Evolutionary conservation across 106 monocot species (phyloP).

Genomic region (Allium sativum): DNA sequence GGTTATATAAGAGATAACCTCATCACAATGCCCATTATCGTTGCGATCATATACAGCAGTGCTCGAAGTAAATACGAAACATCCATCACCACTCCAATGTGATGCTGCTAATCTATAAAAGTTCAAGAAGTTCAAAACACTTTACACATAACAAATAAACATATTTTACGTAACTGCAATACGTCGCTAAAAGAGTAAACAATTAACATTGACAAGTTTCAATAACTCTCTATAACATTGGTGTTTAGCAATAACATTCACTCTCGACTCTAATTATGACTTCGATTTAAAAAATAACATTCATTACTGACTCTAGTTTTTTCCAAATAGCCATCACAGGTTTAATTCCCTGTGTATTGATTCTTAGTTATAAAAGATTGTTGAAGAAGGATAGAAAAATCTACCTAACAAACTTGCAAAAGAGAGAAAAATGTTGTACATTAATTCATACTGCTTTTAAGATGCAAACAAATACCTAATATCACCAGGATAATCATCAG

Average conservation of each 20-base stretch:
- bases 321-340: too few relatives aligned
- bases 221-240: too few relatives aligned
- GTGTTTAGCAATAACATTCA: too few relatives aligned
- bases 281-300: too few relatives aligned
- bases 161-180: too few relatives aligned
- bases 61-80: slow-evolving; percentile 92
- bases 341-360: not conserved
- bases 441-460: too few relatives aligned
- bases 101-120: slow-evolving; percentile 65
- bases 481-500: slow-evolving; percentile 61
- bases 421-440: not conserved
- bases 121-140: not conserved
- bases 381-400: not conserved
- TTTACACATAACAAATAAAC: too few relatives aligned
- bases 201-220: not conserved
- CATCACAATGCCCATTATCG: slow-evolving; percentile 60
- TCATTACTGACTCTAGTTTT: too few relatives aligned
- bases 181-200: not conserved
- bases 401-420: not conserved
- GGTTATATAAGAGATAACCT: slow-evolving; percentile 37
- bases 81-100: slow-evolving; percentile 84
- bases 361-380: not conserved
- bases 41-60: slow-evolving; percentile 66
- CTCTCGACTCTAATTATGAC: too few relatives aligned
- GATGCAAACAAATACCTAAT: slow-evolving; percentile 28